phyloP scores from a whole-genome alignment of 495 filamentous ascomycete species.

The Penicillium cataractarum region DNA sequence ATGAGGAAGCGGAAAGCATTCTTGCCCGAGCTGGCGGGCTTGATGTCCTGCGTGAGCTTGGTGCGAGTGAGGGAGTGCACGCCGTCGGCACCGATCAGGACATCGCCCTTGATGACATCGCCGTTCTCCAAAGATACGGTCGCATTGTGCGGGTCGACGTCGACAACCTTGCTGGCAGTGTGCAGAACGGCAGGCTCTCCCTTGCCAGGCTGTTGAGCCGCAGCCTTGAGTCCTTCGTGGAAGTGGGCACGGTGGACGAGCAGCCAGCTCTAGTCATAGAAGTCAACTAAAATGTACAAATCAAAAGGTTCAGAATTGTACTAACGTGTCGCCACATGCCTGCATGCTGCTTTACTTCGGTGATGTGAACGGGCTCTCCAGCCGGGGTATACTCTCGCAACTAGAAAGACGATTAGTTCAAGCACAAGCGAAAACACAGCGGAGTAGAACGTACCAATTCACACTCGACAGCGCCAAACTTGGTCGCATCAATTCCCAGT shows the following conservation, averaged over 20 bases:
- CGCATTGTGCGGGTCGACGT: conserved; percentile 46
- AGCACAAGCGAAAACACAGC: not conserved
- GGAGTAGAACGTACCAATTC: conserved; percentile 25
- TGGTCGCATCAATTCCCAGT: conserved; percentile 44
- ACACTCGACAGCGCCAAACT: conserved; percentile 41
- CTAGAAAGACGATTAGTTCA: conserved; percentile 15
- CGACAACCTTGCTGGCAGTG: conserved; percentile 46
- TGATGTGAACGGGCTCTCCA: conserved; percentile 40
- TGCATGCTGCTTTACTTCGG: conserved; percentile 34
- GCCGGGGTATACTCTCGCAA: conserved; percentile 37
- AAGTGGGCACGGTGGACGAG: conserved; percentile 55
- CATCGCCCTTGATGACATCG: conserved; percentile 37
- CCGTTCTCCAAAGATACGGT: conserved; percentile 45
- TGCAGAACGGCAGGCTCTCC: conserved; percentile 47
- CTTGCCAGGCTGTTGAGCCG: conserved; percentile 42
- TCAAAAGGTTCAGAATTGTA: not conserved
- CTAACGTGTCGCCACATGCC: conserved; percentile 45
- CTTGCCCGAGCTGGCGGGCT: conserved; percentile 53
- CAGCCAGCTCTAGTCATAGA: conserved; percentile 45
- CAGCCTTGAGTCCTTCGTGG: conserved; percentile 49
- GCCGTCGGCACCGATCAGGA: conserved; percentile 55
- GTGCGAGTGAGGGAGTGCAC: conserved; percentile 45
- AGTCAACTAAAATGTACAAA: not conserved
- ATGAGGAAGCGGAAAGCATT: conserved; percentile 67
- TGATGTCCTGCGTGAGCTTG: conserved; percentile 42